These are phyloP conservation scores for Cornus suecica DNA, from an alignment of 148 eudicot genomes.

Conservation along the genomic window DNA sequence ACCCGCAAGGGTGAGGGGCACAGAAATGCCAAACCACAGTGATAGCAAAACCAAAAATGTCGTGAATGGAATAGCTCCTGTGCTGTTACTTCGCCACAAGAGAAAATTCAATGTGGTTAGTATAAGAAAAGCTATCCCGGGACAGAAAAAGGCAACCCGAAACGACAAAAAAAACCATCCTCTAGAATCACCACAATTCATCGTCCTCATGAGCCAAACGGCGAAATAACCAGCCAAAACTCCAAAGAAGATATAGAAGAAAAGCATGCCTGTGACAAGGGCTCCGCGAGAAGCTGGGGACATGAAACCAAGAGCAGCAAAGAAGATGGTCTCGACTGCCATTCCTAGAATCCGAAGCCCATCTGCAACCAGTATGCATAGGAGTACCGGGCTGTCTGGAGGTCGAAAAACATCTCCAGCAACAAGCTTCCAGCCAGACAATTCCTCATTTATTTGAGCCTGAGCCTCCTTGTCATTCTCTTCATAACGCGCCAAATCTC, in stretches of 20 bases:
- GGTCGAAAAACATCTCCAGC: constrained; percentile 16
- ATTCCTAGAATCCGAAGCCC: constrained; percentile 16
- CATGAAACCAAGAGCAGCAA: constrained; percentile 22
- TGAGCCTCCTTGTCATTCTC: constrained; percentile 19
- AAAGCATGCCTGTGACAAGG: constrained; percentile 12
- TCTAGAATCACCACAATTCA: not conserved
- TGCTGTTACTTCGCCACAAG: constrained; percentile 16
- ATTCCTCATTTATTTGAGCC: constrained; percentile 15
- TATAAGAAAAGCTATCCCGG: constrained; percentile 4
- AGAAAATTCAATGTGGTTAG: constrained; percentile 13
- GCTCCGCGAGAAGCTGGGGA: constrained; percentile 16
- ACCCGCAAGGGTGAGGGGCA: constrained; percentile 15
- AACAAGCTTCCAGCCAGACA: constrained; percentile 18
- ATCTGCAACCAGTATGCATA: constrained; percentile 13
- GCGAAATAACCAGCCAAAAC: constrained; percentile 15
- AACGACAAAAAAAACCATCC: constrained; percentile 11
- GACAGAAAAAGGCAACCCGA: constrained; percentile 10
- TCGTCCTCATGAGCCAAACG: not conserved
- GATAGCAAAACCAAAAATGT: constrained; percentile 1
- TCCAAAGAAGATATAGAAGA: constrained; percentile 14
- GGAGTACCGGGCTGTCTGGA: not conserved
- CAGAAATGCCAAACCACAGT: constrained; percentile 16
- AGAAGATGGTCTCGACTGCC: constrained; percentile 15
- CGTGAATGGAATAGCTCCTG: constrained; percentile 15
- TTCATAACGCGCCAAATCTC: constrained; percentile 16